Evolutionary conservation across 129 eudicot genomes (phyloP), one percentile per base, ranked within the genome.

Genomic region (Sambucus nigra): DNA sequence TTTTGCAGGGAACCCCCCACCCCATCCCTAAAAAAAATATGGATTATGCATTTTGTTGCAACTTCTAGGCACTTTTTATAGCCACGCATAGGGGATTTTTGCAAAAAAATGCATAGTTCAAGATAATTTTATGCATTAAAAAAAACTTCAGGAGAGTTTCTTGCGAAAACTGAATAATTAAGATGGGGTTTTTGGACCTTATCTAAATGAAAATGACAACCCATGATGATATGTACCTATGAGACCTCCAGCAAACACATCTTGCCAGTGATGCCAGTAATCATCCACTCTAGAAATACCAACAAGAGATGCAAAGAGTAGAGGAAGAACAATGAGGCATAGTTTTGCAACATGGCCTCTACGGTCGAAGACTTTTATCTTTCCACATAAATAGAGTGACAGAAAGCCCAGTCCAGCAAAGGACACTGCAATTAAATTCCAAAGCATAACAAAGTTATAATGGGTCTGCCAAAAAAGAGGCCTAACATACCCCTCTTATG

Each of bases 241-340:
- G 3, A 91, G 57, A 65, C 80, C 89, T 52, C 95, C 99, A 21
- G 87, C 88, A 50, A 91, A 80, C 38, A 91, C 95, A 55, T 91
- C 95, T 56, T 76, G 77, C 99, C 94, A 91, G 58, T 91, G 99
- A 49, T 91, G 99, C 87, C 95, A 70, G 56, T 91, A 91, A 66
- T 86, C 95, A 64, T 91, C 95, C 40, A 91, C 87, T 39, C 95
- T 75, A 50, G 99, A 85, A 69, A 91, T 55, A 54, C 71, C 95
- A 29, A 91, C 84, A 15, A 86, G 77, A 35, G 76, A 78, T 47
- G 95, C 95, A 70, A 66, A 47, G 25, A 86, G 79, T 25, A 91
- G 68, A 25, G 99, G 99, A 64, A 79, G 73, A 35, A 91, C 23
- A 40, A 82, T 73, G 4, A 86, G 4, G 28, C 99, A 79, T 13